Conservation (phyloP, 352 stramenopile species). For the Globisporangium uncinulatum region DNA sequence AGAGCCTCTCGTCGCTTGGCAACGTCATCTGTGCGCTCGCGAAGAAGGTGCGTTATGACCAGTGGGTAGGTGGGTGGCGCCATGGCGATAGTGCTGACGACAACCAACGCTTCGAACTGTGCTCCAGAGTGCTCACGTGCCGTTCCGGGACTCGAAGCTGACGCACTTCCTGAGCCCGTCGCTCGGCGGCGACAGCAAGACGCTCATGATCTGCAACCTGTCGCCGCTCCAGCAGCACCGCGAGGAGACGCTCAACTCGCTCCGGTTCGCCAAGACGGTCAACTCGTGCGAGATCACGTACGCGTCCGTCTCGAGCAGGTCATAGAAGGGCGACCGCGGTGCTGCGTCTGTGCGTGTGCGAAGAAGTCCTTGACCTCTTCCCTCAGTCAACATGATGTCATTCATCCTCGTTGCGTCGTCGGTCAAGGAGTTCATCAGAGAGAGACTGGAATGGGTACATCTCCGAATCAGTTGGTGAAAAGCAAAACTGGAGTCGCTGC, state of each 20-base stretch:
- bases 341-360: background rate
- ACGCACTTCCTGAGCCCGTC: constrained; percentile 84
- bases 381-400: too few relatives aligned
- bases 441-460: too few relatives aligned
- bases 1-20: constrained; percentile 77
- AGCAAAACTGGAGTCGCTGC: too few relatives aligned
- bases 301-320: constrained; percentile 44
- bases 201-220: constrained; percentile 89
- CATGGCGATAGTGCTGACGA: background rate
- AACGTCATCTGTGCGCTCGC: constrained; percentile 81
- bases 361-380: too few relatives aligned
- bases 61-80: background rate
- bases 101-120: background rate
- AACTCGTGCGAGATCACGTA: constrained; percentile 85
- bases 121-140: constrained; percentile 59
- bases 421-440: too few relatives aligned
- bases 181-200: constrained; percentile 84
- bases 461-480: too few relatives aligned
- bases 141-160: constrained; percentile 88
- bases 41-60: constrained; percentile 51
- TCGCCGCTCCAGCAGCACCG: constrained; percentile 68
- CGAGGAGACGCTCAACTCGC: constrained; percentile 82
- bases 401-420: too few relatives aligned
- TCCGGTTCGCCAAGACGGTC: constrained; percentile 86
- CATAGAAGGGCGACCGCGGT: constrained; percentile 1